Conservation (phyloP, 306 rosid genomes). For the Glycine latifolia region DNA sequence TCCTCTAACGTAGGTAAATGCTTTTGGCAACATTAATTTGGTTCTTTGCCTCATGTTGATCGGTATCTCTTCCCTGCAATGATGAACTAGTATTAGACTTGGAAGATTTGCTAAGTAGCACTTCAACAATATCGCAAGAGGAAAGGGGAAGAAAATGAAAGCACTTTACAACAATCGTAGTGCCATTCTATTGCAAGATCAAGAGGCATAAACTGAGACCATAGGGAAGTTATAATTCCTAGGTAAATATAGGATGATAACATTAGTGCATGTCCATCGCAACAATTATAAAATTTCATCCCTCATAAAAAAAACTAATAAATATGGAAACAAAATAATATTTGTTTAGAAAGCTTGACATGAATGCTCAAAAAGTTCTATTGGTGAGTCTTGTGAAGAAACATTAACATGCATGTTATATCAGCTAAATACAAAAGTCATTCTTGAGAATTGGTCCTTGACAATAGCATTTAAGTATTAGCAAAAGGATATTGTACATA, state of each 20-base stretch:
- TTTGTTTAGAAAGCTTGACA: background rate
- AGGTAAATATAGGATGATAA: constrained; percentile 12
- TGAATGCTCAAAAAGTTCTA: background rate
- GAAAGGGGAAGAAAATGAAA: background rate
- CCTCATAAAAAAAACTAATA: background rate
- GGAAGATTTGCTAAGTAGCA: background rate
- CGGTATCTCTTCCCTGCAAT: constrained; percentile 53
- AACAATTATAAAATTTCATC: background rate
- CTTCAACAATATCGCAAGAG: background rate
- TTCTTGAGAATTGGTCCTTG: background rate
- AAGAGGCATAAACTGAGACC: no score
- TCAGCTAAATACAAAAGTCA: background rate
- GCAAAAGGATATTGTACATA: no score
- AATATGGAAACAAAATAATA: background rate
- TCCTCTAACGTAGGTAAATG: constrained; percentile 53
- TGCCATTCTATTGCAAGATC: no score
- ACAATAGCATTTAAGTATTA: no score
- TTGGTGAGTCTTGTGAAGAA: constrained; percentile 19
- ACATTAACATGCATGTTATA: background rate
- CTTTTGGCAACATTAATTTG: constrained; percentile 40
- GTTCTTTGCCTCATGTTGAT: constrained; percentile 30
- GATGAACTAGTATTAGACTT: constrained; percentile 38
- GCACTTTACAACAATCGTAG: no score
- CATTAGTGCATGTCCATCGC: background rate
- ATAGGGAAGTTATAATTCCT: background rate